phyloP scores from a whole-genome alignment of 2,329 filamentous ascomycete species.

The Macrophomina phaseolina region DNA sequence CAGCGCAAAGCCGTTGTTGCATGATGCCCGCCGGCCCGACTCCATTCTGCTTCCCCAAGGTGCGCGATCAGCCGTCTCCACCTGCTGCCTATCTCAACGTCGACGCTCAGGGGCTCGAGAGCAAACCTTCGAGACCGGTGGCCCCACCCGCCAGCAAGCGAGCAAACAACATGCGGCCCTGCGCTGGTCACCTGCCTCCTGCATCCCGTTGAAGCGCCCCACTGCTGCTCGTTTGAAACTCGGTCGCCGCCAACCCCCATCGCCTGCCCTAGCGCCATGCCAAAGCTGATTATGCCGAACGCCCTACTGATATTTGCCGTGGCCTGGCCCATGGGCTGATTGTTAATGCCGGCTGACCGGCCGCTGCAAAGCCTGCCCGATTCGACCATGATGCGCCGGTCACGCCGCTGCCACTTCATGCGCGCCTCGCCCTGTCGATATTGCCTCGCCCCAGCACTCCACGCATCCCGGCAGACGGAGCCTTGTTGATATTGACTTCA shows the following conservation, averaged over 20 bases:
- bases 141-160: slow-evolving; percentile 20
- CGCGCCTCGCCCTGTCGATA: slow-evolving; percentile 21
- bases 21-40: slow-evolving; percentile 22
- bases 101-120: slow-evolving; percentile 15
- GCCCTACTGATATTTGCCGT: slow-evolving; percentile 24
- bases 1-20: background rate
- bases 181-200: slow-evolving; percentile 7
- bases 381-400: slow-evolving; percentile 15
- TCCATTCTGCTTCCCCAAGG: slow-evolving; percentile 13
- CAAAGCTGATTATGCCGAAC: slow-evolving; percentile 21
- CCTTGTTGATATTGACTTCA: slow-evolving; percentile 23
- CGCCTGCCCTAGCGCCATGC: slow-evolving; percentile 22
- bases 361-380: slow-evolving; percentile 2
- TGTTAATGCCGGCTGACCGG: slow-evolving; percentile 18
- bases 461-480: background rate
- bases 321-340: slow-evolving; percentile 23
- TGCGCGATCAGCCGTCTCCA: slow-evolving; percentile 21
- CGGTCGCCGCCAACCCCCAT: slow-evolving; percentile 4
- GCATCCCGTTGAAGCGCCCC: background rate
- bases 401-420: slow-evolving; percentile 22
- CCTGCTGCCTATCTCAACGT: slow-evolving; percentile 24
- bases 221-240: slow-evolving; percentile 21
- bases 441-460: slow-evolving; percentile 8
- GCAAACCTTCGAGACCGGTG: slow-evolving; percentile 22
- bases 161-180: slow-evolving; percentile 5